Evolutionary conservation across 1,139 yeast species (phyloP).

Genomic region (Sugiyamaella xylanicola): DNA sequence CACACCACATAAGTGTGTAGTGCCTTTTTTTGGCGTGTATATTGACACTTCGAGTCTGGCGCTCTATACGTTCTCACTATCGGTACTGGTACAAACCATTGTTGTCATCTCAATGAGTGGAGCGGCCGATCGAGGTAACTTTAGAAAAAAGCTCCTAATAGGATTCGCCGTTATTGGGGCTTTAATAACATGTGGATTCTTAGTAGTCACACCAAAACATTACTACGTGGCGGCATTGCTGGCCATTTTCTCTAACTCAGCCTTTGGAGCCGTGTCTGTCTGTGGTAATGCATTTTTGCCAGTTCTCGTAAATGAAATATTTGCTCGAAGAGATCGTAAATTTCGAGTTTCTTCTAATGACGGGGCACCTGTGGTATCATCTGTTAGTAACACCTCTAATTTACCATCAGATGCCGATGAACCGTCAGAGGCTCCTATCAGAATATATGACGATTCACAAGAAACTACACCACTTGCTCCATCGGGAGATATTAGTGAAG

Average conservation of each 20-base stretch:
- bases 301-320: slow-evolving; percentile 47
- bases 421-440: not conserved
- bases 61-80: slow-evolving; percentile 63
- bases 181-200: slow-evolving; percentile 50
- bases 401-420: too few species aligned
- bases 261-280: slow-evolving; percentile 72
- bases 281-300: slow-evolving; percentile 76
- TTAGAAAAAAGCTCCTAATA: slow-evolving; percentile 55
- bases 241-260: slow-evolving; percentile 62
- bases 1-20: slow-evolving; percentile 44
- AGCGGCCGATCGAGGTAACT: slow-evolving; percentile 58
- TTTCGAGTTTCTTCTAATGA: too few species aligned
- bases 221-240: slow-evolving; percentile 58
- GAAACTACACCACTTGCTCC: slow-evolving; percentile 10
- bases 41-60: slow-evolving; percentile 72
- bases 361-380: too few species aligned
- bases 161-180: slow-evolving; percentile 60
- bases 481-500: not conserved
- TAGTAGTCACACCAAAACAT: slow-evolving; percentile 47
- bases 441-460: slow-evolving; percentile 10
- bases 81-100: slow-evolving; percentile 64
- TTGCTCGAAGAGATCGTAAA: not conserved
- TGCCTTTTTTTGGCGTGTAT: slow-evolving; percentile 51
- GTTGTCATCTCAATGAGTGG: slow-evolving; percentile 70
- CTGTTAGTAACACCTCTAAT: too few species aligned